Evolutionary conservation across 495 filamentous ascomycete genomes (phyloP).

Genomic region (Penicillium malachiteum): DNA sequence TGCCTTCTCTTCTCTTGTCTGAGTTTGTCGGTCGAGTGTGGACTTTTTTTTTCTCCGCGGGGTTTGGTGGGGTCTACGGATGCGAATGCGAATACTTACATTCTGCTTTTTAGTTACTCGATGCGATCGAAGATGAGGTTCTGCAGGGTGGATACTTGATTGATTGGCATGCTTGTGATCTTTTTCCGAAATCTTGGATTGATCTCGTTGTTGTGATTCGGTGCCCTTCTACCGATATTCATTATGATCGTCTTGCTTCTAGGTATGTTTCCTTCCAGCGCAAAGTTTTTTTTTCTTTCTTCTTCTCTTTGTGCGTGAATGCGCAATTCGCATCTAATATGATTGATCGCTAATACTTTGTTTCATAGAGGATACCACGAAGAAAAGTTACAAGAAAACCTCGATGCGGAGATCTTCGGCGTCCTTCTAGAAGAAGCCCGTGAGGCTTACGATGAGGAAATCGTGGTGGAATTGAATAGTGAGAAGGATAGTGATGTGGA

Average conservation of each 20-base stretch:
- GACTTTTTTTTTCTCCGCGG: constrained; percentile 4
- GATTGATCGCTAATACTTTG: not conserved
- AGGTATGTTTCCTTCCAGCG: constrained; percentile 46
- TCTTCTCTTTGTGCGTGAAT: too few relatives aligned
- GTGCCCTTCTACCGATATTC: constrained; percentile 64
- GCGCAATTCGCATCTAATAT: not conserved
- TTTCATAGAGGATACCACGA: constrained; percentile 68
- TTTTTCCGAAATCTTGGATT: constrained; percentile 92
- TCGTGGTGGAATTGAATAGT: constrained; percentile 87
- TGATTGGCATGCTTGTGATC: constrained; percentile 97
- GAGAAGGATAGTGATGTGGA: constrained; percentile 81
- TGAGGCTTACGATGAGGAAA: constrained; percentile 82
- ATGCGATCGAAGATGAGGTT: constrained; percentile 81
- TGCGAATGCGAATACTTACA: constrained; percentile 1
- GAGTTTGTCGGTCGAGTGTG: too few relatives aligned
- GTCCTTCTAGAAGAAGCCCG: constrained; percentile 87
- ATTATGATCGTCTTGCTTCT: constrained; percentile 81
- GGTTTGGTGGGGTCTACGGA: constrained; percentile 5
- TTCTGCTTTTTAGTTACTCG: constrained; percentile 62
- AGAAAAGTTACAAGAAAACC: constrained; percentile 88
- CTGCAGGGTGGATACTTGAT: constrained; percentile 83
- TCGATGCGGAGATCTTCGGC: constrained; percentile 97
- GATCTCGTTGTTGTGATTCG: constrained; percentile 93
- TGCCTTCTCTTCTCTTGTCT: not conserved
- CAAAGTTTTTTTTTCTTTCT: not conserved